Base-by-base conservation (phyloP, 257 asterid species). In the Ocimum tenuiflorum region DNA sequence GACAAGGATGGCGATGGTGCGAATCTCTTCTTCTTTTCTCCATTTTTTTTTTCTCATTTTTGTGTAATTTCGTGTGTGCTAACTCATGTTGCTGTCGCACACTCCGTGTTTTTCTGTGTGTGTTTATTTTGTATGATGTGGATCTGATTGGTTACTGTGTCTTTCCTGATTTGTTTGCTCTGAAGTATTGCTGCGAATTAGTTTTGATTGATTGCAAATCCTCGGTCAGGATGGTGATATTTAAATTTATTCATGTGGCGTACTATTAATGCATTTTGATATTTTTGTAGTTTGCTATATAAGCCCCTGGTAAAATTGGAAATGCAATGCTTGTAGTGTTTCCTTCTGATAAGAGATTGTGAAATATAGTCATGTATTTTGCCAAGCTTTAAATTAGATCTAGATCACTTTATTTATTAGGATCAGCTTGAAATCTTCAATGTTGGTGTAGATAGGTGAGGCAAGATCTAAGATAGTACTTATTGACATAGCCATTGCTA, bases 1-100 rank as follows among this genome's bases (percentile, higher is more conserved):
- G 88, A 82, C 71, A 82, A 82, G 76, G 88, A 82, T 36, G 88
- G 85, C 68, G 88, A 82, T 80, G 88, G 88, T 82, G 57, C 64
- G 80, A 24, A 60, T n/a, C 31, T 39, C 61, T 33, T 47, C 42
- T 10, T 36, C 41, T 47, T 42, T 0, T 12, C 31, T 4, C 41
- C 19, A n/a, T n/a, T n/a, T n/a, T 15, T 56, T 11, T 70, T 1
- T 3, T 7, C 3, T 22, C 12, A 5, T 13, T 20, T 1, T 20
- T 13, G 14, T 27, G 11, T 48, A 1, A 48, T 36, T 35, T 46
- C 13, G 0, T 57, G 3, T 14, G 14, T 65, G 31, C 47, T n/a
- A 48, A 43, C 39, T 27, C 47, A 0, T 50, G 36, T 59, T 31
- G 5, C 8, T 27, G 1, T 24, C 38, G 1, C 24, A 41, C 13